A percentile compares a stretch with the other conserved stretches of the same genome.
Conservation (phyloP, 148 eudicot species). For the Rhododendron molle region DNA sequence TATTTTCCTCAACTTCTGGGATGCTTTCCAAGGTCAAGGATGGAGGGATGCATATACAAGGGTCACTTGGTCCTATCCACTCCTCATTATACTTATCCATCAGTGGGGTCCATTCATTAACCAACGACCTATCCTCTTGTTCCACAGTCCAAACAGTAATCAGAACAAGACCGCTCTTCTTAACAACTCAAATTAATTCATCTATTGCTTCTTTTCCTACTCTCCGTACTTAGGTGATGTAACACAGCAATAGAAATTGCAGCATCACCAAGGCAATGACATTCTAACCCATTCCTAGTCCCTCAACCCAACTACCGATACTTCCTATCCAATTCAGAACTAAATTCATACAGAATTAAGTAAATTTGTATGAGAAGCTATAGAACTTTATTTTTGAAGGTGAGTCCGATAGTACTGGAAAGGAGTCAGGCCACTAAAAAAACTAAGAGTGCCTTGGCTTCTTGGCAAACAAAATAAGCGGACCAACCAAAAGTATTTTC, state of each 20-base stretch:
- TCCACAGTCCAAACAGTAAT: conserved; percentile 97
- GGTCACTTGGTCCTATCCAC: conserved; percentile 90
- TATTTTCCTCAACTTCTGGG: conserved; percentile 68
- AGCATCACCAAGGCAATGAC: conserved; percentile 48
- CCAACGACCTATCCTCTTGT: conserved; percentile 71
- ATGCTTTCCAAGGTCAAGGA: conserved; percentile 60
- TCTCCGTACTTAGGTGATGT: conserved; percentile 81
- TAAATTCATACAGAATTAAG: too few species aligned
- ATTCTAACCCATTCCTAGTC: background rate
- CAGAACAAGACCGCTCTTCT: conserved; percentile 68
- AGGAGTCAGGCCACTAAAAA: too few species aligned
- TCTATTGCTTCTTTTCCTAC: conserved; percentile 81
- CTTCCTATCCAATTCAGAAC: too few species aligned
- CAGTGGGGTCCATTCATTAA: conserved; percentile 87
- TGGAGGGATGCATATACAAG: conserved; percentile 51
- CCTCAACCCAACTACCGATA: too few species aligned
- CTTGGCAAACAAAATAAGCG: too few species aligned
- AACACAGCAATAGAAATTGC: conserved; percentile 94
- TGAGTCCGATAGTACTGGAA: too few species aligned
- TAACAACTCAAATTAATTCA: conserved; percentile 87
- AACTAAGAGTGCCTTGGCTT: too few species aligned
- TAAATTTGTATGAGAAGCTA: too few species aligned
- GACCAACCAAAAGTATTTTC: too few species aligned
- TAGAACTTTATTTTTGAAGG: too few species aligned
- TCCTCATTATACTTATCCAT: conserved; percentile 66